phyloP scores from a whole-genome alignment of 441 rosid genomes.

The Pelargonium fulgidum region DNA sequence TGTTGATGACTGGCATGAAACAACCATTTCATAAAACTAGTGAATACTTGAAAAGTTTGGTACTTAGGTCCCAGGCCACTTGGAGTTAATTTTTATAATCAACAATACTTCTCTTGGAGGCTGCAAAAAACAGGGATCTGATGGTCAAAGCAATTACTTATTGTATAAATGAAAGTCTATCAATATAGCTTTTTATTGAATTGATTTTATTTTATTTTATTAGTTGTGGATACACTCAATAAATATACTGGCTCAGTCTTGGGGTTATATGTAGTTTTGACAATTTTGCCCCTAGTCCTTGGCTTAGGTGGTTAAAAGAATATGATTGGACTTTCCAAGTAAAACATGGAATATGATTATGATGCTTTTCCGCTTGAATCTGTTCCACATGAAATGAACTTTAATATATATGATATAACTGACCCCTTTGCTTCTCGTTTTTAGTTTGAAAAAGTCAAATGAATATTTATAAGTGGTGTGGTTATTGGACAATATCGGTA shows the following conservation, averaged over 20 bases:
- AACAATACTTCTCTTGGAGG: background rate
- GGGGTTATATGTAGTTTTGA: background rate
- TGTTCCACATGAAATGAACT: background rate
- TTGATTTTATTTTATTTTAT: background rate
- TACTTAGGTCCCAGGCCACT: background rate
- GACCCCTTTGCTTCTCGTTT: background rate
- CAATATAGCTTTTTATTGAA: background rate
- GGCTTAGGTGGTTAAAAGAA: background rate
- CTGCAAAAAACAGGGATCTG: background rate
- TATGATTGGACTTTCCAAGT: background rate
- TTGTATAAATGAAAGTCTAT: background rate
- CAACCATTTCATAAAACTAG: background rate
- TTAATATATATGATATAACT: background rate
- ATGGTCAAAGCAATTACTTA: background rate
- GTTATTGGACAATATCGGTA: too few species aligned
- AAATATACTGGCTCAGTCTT: background rate
- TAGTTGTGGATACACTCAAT: background rate
- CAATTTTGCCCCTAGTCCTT: background rate
- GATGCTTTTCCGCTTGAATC: background rate
- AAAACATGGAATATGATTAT: background rate
- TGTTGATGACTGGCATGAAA: background rate
- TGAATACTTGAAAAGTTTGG: constrained; percentile 3
- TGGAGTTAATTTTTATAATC: background rate
- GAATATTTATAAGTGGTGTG: background rate
- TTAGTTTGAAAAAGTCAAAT: constrained; percentile 1